Percentiles rank a stretch among this genome's conserved stretches.
Evolutionary conservation across 2,329 filamentous ascomycete genomes (phyloP).

Genomic region (Zasmidium citrigriseum): DNA sequence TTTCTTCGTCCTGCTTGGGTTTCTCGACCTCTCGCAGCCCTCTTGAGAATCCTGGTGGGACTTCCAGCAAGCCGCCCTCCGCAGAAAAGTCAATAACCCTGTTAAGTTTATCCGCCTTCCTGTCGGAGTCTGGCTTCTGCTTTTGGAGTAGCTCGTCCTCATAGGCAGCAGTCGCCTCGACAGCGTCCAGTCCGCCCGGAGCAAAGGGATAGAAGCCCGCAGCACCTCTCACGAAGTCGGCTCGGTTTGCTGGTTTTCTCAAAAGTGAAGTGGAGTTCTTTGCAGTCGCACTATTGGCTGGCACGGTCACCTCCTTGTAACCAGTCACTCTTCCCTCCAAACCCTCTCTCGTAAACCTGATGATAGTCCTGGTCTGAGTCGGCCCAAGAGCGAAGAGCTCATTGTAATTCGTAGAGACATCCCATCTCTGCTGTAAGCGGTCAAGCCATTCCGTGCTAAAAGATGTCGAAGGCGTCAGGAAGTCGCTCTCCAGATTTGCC

Average conservation of each 20-base stretch:
- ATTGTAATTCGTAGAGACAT: slow-evolving; percentile 75
- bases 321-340: slow-evolving; percentile 90
- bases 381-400: slow-evolving; percentile 84
- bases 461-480: slow-evolving; percentile 73
- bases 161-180: slow-evolving; percentile 80
- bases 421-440: slow-evolving; percentile 85
- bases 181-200: slow-evolving; percentile 82
- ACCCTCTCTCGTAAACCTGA: slow-evolving; percentile 86
- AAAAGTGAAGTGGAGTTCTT: slow-evolving; percentile 92
- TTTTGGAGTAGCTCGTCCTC: slow-evolving; percentile 70
- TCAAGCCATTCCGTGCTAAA: slow-evolving; percentile 90
- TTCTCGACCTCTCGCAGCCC: slow-evolving; percentile 73
- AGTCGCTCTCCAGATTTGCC: slow-evolving; percentile 70
- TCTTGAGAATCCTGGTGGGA: slow-evolving; percentile 78
- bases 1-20: slow-evolving; percentile 51
- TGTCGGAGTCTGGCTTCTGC: slow-evolving; percentile 41
- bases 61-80: slow-evolving; percentile 75
- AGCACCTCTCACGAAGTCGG: slow-evolving; percentile 89
- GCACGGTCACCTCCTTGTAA: slow-evolving; percentile 91
- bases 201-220: slow-evolving; percentile 94
- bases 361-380: slow-evolving; percentile 92
- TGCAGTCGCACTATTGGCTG: slow-evolving; percentile 82
- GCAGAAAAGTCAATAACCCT: slow-evolving; percentile 80
- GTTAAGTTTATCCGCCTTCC: slow-evolving; percentile 61
- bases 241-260: slow-evolving; percentile 80